Percentiles rank a stretch among this genome's conserved stretches.
These are phyloP conservation scores for Otatea glauca DNA, from an alignment of 176 grass and related monocot species.

Conservation along the genomic window DNA sequence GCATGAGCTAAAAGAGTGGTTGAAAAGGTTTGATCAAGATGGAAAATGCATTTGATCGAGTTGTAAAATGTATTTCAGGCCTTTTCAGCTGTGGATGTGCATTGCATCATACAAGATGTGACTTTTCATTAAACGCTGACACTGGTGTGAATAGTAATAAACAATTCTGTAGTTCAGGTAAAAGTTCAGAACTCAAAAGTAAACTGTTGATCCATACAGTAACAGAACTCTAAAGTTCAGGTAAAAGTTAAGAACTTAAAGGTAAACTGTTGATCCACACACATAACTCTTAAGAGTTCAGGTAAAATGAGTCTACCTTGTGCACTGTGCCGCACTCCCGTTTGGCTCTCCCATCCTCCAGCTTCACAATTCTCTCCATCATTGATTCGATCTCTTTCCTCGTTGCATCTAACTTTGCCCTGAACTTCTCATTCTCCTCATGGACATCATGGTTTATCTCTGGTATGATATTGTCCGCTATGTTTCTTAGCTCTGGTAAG, in stretches of 20 bases:
- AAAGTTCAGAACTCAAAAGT: not conserved
- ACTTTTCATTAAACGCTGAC: not conserved
- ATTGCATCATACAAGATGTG: not conserved
- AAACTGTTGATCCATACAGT: not conserved
- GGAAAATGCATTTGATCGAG: not conserved
- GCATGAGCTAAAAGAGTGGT: too few species aligned
- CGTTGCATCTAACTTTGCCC: not conserved
- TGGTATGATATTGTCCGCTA: not conserved
- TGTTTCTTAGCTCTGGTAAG: not conserved
- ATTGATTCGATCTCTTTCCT: not conserved
- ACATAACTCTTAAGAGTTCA: not conserved
- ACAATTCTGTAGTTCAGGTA: not conserved
- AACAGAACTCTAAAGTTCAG: not conserved
- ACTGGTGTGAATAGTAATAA: not conserved
- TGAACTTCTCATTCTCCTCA: conserved; percentile 8
- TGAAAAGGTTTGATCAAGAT: not conserved
- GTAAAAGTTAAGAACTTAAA: not conserved
- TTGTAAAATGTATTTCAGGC: not conserved
- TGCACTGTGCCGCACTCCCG: conserved; percentile 27
- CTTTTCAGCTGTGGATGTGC: not conserved
- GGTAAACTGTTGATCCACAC: not conserved
- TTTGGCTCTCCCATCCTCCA: conserved; percentile 3
- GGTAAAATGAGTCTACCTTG: conserved; percentile 18
- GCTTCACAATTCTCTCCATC: not conserved
- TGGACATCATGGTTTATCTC: not conserved